phyloP scores from a whole-genome alignment of 2,329 filamentous ascomycete genomes.

The Zarea fungicola region DNA sequence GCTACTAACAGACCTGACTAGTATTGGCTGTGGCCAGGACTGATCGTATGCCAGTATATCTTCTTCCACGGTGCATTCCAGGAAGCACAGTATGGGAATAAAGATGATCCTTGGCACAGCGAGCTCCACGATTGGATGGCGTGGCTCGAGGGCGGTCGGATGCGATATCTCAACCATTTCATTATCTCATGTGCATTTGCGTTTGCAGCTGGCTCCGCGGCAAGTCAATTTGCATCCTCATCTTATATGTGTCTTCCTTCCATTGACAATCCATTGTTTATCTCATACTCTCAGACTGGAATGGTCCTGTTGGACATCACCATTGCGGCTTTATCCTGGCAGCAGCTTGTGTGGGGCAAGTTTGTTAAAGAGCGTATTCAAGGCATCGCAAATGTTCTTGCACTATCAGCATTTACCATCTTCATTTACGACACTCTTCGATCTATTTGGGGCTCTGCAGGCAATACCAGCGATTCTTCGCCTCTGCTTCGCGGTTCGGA shows the following conservation, averaged over 20 bases:
- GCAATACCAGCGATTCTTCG: not conserved
- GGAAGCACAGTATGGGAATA: conserved; percentile 26
- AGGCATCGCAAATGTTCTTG: conserved; percentile 38
- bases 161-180: conserved; percentile 28
- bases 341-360: conserved; percentile 45
- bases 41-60: conserved; percentile 37
- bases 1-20: not conserved
- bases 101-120: conserved; percentile 44
- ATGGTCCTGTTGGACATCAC: conserved; percentile 6
- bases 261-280: conserved; percentile 32
- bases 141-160: conserved; percentile 41
- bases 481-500: conserved; percentile 43
- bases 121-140: conserved; percentile 41
- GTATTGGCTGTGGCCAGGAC: conserved; percentile 7
- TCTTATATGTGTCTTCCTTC: conserved; percentile 47
- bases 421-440: conserved; percentile 31
- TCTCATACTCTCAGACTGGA: conserved; percentile 34
- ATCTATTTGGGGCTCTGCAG: conserved; percentile 19
- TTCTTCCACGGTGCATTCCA: conserved; percentile 42
- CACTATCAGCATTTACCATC: conserved; percentile 34
- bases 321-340: conserved; percentile 41
- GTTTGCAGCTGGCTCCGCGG: conserved; percentile 37
- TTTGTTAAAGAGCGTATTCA: conserved; percentile 43
- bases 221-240: conserved; percentile 37
- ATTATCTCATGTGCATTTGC: conserved; percentile 34